Conservation (phyloP, 257 asterid species). For the Marsdenia floribunda region DNA sequence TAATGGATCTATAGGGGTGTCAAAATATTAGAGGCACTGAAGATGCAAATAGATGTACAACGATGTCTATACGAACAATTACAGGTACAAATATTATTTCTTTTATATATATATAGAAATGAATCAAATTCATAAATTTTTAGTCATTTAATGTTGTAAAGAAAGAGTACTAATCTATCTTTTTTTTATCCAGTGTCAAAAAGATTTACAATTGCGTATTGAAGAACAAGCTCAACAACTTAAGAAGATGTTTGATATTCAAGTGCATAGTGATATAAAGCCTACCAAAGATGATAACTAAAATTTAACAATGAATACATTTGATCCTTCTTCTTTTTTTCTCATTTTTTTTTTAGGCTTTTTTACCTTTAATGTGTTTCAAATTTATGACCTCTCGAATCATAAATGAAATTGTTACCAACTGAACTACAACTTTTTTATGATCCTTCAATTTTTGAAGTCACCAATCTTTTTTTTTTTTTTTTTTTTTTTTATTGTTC, state of each 20-base stretch:
- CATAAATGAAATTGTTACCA: too few species aligned
- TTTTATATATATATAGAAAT: too few species aligned
- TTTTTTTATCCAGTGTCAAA: constrained; percentile 35
- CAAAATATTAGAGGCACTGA: constrained; percentile 68
- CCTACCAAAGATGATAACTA: neutral
- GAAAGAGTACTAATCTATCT: too few species aligned
- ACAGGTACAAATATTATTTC: constrained; percentile 38
- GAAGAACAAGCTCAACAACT: constrained; percentile 65
- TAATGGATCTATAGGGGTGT: constrained; percentile 38
- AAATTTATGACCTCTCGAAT: too few species aligned
- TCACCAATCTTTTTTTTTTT: neutral
- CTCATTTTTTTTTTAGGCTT: too few species aligned
- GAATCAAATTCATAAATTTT: too few species aligned
- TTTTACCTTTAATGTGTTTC: too few species aligned
- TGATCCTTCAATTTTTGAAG: neutral
- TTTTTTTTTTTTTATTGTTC: too few species aligned
- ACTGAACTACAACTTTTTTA: too few species aligned
- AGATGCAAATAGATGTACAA: constrained; percentile 70
- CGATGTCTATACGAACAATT: constrained; percentile 75
- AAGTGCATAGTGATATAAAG: constrained; percentile 10
- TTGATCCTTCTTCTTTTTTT: too few species aligned
- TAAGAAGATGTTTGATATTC: constrained; percentile 49
- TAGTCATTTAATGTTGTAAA: too few species aligned
- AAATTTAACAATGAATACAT: too few species aligned
- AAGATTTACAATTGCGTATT: constrained; percentile 52